Percentiles rank a stretch among this genome's conserved stretches.
Evolutionary conservation across 2,329 filamentous ascomycete genomes (phyloP).

Genomic region (Colletotrichum sp.): DNA sequence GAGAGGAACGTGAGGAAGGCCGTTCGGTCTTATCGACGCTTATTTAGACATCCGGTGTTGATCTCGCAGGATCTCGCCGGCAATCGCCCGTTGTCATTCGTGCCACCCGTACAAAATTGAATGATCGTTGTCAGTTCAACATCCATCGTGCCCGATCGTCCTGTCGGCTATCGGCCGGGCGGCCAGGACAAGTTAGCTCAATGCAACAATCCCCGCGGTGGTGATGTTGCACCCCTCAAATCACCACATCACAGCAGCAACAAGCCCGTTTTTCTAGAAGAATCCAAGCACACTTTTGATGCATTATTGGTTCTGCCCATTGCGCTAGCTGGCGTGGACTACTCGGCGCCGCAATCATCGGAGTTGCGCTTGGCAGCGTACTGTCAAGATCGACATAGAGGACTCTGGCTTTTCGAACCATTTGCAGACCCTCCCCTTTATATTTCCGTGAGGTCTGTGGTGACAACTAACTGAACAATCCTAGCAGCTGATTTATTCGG

Average conservation of each 20-base stretch:
- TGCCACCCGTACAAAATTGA: background rate
- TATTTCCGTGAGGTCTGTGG: background rate
- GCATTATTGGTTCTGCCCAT: background rate
- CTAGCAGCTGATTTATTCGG: background rate
- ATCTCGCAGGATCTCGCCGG: background rate
- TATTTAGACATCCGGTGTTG: background rate
- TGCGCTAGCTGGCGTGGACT: background rate
- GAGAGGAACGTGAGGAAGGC: background rate
- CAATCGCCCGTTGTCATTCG: background rate
- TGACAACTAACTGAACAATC: background rate
- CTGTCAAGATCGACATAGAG: background rate
- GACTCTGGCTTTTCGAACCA: accelerated
- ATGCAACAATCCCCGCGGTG: background rate
- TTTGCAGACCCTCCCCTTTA: background rate
- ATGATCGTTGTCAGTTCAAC: background rate
- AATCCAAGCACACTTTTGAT: background rate
- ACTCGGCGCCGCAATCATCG: background rate
- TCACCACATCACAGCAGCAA: background rate
- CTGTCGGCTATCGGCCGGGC: background rate
- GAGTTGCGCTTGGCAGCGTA: background rate
- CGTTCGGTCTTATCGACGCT: background rate
- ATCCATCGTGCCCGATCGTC: background rate
- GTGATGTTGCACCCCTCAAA: background rate
- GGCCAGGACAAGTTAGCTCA: background rate
- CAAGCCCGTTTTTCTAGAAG: background rate